phyloP scores from a whole-genome alignment of 2,329 filamentous ascomycete species.

The Teratosphaeria viscida region DNA sequence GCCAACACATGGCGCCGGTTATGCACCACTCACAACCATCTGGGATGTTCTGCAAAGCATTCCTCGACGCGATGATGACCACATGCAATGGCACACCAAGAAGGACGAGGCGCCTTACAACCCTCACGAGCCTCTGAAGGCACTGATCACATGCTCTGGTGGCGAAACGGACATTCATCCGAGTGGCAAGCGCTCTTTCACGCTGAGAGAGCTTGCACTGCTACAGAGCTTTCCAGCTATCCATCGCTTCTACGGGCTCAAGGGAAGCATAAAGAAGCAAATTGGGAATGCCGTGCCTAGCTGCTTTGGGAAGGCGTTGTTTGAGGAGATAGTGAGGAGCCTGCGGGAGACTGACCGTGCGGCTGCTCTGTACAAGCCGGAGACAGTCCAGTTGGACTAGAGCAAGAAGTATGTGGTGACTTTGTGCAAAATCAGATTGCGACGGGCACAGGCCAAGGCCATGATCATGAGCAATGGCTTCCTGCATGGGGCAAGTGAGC shows the following conservation, averaged over 20 bases:
- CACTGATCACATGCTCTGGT: slow-evolving; percentile 53
- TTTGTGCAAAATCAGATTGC: neutral
- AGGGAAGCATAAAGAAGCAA: slow-evolving; percentile 43
- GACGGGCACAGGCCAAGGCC: neutral
- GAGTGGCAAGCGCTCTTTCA: slow-evolving; percentile 52
- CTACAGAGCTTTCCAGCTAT: slow-evolving; percentile 53
- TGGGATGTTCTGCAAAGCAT: slow-evolving; percentile 29
- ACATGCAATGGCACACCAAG: slow-evolving; percentile 4
- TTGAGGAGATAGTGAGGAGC: neutral
- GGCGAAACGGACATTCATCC: slow-evolving; percentile 57
- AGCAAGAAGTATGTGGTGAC: neutral
- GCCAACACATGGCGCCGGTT: slow-evolving; percentile 18
- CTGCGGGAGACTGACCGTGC: neutral
- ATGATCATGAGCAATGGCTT: neutral
- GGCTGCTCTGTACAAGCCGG: neutral
- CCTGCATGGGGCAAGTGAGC: neutral
- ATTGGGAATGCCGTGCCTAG: slow-evolving; percentile 72
- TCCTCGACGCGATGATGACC: neutral
- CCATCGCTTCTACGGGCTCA: neutral
- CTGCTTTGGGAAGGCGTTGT: neutral
- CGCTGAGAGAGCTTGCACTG: slow-evolving; percentile 55
- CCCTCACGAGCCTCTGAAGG: slow-evolving; percentile 37
- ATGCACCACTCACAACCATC: slow-evolving; percentile 33
- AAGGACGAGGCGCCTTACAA: slow-evolving; percentile 31
- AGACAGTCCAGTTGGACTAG: neutral